Conservation (phyloP, 2,329 filamentous ascomycete species). For the Penicillium rolfsii region DNA sequence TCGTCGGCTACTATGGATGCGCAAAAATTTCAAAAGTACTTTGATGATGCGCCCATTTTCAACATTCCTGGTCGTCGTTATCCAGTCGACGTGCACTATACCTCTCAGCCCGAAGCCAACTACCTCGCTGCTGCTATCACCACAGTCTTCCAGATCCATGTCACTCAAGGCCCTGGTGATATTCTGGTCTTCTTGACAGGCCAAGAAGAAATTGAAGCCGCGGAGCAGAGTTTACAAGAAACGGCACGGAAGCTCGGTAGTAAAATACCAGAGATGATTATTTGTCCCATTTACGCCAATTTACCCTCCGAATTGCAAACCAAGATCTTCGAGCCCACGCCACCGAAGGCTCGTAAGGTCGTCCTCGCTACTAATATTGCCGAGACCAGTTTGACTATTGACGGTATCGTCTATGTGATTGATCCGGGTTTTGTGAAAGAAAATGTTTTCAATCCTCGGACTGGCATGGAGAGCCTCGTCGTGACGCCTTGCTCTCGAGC, state of each 20-base stretch:
- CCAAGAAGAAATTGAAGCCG: conserved; percentile 92
- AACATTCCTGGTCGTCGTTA: conserved; percentile 89
- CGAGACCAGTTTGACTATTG: conserved; percentile 92
- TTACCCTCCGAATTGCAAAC: conserved; percentile 86
- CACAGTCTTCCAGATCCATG: conserved; percentile 93
- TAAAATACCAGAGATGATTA: conserved; percentile 81
- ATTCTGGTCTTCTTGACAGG: conserved; percentile 94
- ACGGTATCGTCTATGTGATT: conserved; percentile 94
- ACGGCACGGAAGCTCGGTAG: conserved; percentile 84
- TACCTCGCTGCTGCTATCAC: conserved; percentile 90
- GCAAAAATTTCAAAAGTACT: conserved; percentile 87
- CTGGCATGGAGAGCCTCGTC: conserved; percentile 88
- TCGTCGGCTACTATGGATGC: conserved; percentile 95
- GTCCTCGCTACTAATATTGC: conserved; percentile 96
- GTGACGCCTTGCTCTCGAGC: conserved; percentile 90
- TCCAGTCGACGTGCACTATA: conserved; percentile 90
- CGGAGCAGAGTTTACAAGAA: conserved; percentile 80
- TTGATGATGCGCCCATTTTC: conserved; percentile 90
- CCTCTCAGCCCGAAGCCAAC: conserved; percentile 87
- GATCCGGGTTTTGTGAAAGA: conserved; percentile 96
- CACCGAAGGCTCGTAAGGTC: conserved; percentile 81
- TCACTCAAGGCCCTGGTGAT: conserved; percentile 80
- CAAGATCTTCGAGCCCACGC: conserved; percentile 93
- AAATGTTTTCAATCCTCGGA: conserved; percentile 87
- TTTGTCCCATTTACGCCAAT: conserved; percentile 93